These are phyloP conservation scores for Aspergillus felis DNA, from an alignment of 2,329 filamentous ascomycete species.

Conservation along the genomic window DNA sequence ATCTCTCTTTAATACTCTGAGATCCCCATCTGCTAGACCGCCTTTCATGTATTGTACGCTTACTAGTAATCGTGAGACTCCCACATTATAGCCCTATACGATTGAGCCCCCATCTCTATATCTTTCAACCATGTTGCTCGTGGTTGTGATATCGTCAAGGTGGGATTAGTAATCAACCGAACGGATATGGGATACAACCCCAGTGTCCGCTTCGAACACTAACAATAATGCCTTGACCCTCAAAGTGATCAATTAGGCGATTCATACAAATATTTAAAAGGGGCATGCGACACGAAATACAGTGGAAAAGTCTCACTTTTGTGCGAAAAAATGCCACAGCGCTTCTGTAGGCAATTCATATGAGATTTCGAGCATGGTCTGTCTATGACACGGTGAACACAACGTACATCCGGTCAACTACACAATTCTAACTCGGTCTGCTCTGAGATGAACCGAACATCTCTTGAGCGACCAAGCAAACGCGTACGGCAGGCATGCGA, in stretches of 20 bases:
- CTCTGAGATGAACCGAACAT: constrained; percentile 9
- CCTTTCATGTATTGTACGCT: neutral
- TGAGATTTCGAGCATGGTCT: neutral
- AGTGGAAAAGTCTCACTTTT: neutral
- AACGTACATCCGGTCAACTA: neutral
- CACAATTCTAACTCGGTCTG: neutral
- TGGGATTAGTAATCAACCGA: neutral
- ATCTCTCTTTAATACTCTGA: neutral
- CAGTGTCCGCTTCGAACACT: neutral
- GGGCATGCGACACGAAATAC: neutral
- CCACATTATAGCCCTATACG: neutral
- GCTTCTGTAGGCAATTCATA: neutral
- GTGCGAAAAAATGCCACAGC: neutral
- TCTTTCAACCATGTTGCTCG: neutral
- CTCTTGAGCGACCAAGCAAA: constrained; percentile 27
- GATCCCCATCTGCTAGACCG: neutral
- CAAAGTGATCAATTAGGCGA: neutral
- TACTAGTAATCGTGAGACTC: neutral
- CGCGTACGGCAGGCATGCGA: constrained; percentile 41
- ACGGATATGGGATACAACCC: neutral
- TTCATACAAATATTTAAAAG: neutral
- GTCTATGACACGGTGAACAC: neutral
- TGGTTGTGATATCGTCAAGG: neutral
- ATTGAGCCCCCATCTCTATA: neutral
- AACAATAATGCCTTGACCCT: neutral